A percentile compares a stretch with the other conserved stretches of the same genome.
These are phyloP conservation scores for Lithocarpus polystachyus DNA, from an alignment of 306 rosid species.

Conservation along the genomic window DNA sequence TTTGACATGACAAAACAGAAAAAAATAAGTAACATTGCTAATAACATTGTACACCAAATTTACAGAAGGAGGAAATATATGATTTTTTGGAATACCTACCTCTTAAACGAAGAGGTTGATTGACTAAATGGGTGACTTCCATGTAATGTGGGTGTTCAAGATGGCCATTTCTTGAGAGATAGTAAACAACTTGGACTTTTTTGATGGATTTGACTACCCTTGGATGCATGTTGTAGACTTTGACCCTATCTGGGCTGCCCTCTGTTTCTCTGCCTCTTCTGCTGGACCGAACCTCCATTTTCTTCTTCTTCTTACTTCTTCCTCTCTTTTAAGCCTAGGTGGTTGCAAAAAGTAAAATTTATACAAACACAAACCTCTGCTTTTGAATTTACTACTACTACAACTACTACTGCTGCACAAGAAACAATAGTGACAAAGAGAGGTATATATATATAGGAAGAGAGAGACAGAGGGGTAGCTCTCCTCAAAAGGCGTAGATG, in stretches of 20 bases:
- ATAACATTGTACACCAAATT: neutral
- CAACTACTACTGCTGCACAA: neutral
- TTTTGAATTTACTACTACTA: neutral
- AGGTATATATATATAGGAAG: conserved; percentile 4
- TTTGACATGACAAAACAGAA: neutral
- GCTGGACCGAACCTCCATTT: conserved; percentile 53
- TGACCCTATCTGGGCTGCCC: conserved; percentile 59
- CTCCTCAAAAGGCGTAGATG: conserved; percentile 29
- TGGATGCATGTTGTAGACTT: conserved; percentile 43
- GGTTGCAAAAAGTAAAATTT: neutral
- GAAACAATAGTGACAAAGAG: neutral
- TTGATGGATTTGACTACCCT: conserved; percentile 38
- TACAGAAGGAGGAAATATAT: neutral
- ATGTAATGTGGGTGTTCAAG: conserved; percentile 88
- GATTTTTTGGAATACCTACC: conserved; percentile 26
- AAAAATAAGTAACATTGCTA: neutral
- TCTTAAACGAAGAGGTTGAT: conserved; percentile 73
- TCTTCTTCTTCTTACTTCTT: conserved; percentile 2
- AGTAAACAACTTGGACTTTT: conserved; percentile 79
- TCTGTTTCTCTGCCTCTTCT: conserved; percentile 52
- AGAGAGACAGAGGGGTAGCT: neutral
- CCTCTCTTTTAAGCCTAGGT: neutral
- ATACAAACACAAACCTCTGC: neutral
- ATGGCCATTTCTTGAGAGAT: conserved; percentile 77
- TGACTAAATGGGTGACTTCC: conserved; percentile 58